These are phyloP conservation scores for Silene noctiflora DNA, from an alignment of 179 eudicot species.

Conservation along the genomic window DNA sequence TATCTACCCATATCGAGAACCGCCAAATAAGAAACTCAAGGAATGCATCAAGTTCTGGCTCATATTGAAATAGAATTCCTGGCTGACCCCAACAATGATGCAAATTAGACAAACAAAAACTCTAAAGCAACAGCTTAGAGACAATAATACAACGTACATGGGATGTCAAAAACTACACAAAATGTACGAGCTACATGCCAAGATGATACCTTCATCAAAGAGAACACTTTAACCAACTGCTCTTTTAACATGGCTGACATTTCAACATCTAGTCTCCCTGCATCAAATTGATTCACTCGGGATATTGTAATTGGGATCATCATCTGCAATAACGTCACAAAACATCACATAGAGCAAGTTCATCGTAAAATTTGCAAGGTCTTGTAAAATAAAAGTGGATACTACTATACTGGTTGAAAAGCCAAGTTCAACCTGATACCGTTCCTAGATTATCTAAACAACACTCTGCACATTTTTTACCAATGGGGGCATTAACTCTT, in stretches of 20 bases:
- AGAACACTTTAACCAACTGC: conserved; percentile 85
- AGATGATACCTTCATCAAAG: conserved; percentile 74
- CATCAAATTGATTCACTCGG: conserved; percentile 96
- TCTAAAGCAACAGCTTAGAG: conserved; percentile 17
- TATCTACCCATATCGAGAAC: conserved; percentile 97
- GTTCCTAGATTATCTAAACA: not conserved
- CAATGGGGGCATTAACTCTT: not conserved
- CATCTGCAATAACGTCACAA: conserved; percentile 30
- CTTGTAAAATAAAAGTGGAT: not conserved
- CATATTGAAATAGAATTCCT: conserved; percentile 96
- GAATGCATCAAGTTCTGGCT: conserved; percentile 95
- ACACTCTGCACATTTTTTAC: not conserved
- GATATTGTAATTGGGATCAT: conserved; percentile 67
- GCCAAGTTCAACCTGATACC: not conserved
- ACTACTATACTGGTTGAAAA: not conserved
- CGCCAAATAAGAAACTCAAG: conserved; percentile 97
- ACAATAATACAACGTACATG: conserved; percentile 11
- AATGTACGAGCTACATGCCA: conserved; percentile 2
- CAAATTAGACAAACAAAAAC: conserved; percentile 30
- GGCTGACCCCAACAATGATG: conserved; percentile 72
- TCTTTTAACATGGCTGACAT: conserved; percentile 98
- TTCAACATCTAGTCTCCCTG: conserved; percentile 86
- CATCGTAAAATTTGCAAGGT: not conserved
- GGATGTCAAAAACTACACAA: not conserved
- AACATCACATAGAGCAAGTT: not conserved